Evolutionary conservation across 352 stramenopile genomes (phyloP), one percentile per base, ranked within the genome.

Genomic region (Globisporangium recalcitrans): DNA sequence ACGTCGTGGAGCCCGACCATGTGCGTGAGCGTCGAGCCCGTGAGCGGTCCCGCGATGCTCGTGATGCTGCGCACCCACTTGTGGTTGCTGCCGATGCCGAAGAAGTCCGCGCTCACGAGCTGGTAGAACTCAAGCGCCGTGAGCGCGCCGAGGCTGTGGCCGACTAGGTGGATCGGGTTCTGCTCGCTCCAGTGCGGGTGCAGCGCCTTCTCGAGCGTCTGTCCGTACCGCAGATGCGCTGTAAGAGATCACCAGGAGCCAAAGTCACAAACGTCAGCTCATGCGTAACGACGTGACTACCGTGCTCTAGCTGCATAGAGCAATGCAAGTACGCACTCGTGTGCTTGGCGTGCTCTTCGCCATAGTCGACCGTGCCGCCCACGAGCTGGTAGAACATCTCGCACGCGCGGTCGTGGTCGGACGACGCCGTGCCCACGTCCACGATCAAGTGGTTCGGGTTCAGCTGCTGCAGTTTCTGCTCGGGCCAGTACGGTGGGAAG

Each of bases 71-170:
- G 67, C 14, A 90, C 69, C 80, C 80, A 90, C 52, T 71, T 70
- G 61, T 81, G 63, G 24, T 73, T 70, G 32, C 65, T 84, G n/a
- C 78, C 74, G 16, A 90, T 73, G 44, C 64, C 52, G 36, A 88
- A 90, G 52, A 73, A 78, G 63, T 90, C 78, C 5, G 69, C 49
- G 42, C 74, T 77, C 5, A 90, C 61, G 58, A 88, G 63, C 70
- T 91, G 82, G 57, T 92, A 88, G 27, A 92, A 62, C 58, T 91
- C 80, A 22, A 92, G 67, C 24, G 80, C 80, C 4, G 80, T 88
- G n/a, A 78, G 86, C 13, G 69, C 70, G 44, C 82, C 80, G 27
- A 86, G 77, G 58, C 79, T 88, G 63, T 89, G 81, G 19, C 78
- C 81, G 16, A 89, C 32, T 7, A 91, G 58, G 44, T 88, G 80